phyloP scores from a whole-genome alignment of 2,329 filamentous ascomycete genomes.

The Alternaria conjuncta region DNA sequence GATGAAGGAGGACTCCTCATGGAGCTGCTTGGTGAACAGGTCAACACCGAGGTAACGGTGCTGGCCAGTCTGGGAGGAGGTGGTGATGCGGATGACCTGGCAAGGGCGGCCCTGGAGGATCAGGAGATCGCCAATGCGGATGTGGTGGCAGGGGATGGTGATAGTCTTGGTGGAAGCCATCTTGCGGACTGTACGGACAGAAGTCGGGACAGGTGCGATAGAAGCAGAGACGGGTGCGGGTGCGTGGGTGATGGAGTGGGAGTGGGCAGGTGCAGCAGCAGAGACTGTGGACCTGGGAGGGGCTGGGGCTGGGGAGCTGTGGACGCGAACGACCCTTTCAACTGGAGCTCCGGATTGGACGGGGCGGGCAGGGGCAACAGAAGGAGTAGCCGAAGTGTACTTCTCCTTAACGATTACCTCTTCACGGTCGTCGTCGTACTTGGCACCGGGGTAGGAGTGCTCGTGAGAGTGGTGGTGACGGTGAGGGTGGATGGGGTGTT shows the following conservation, averaged over 20 bases:
- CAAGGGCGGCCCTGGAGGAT: constrained; percentile 98
- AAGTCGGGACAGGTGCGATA: constrained; percentile 19
- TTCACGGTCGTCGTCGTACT: constrained; percentile 48
- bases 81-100: constrained; percentile 99
- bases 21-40: constrained; percentile 99
- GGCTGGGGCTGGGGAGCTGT: constrained; percentile 53
- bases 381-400: constrained; percentile 42
- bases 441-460: constrained; percentile 45
- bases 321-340: constrained; percentile 36
- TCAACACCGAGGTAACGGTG: constrained; percentile 99
- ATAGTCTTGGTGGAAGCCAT: constrained; percentile 79
- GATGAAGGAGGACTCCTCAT: constrained; percentile 98
- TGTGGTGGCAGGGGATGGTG: constrained; percentile 99
- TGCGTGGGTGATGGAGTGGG: constrained; percentile 23
- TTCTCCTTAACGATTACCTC: constrained; percentile 59
- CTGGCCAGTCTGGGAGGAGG: constrained; percentile 96
- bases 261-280: constrained; percentile 79
- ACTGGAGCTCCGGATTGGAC: constrained; percentile 49
- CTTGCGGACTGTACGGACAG: constrained; percentile 36
- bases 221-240: constrained; percentile 19
- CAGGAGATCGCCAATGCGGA: constrained; percentile 97
- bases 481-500: constrained; percentile 67
- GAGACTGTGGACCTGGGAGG: constrained; percentile 53
- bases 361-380: constrained; percentile 38
- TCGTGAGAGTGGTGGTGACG: constrained; percentile 54